Evolutionary conservation across 805 yeast genomes (phyloP).

Genomic region (Hanseniaspora valbyensis): DNA sequence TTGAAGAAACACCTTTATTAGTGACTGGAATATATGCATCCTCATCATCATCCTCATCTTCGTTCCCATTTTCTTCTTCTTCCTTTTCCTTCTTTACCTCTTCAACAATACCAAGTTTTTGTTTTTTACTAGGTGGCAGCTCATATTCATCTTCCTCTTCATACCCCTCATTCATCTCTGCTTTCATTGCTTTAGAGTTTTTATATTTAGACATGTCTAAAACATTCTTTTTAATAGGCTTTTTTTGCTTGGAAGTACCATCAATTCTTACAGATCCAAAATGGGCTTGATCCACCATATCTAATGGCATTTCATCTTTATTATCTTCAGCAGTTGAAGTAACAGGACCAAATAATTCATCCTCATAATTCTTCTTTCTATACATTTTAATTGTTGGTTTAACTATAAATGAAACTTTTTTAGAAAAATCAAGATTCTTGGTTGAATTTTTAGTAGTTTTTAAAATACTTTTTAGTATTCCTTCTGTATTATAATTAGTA

Average conservation of each 20-base stretch:
- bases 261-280: neutral
- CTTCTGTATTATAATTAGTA: too few species aligned
- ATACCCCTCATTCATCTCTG: neutral
- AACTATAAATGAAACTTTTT: constrained; percentile 7
- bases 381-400: neutral
- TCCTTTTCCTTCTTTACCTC: neutral
- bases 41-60: constrained; percentile 6
- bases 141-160: constrained; percentile 1
- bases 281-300: neutral
- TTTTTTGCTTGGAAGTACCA: neutral
- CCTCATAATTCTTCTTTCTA: constrained; percentile 5
- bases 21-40: constrained; percentile 7
- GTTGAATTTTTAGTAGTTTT: neutral
- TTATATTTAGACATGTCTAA: constrained; percentile 5
- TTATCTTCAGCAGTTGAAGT: neutral
- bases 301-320: neutral
- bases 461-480: constrained; percentile 1
- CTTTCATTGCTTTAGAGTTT: neutral
- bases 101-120: neutral
- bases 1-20: neutral
- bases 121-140: neutral
- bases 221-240: neutral
- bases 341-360: neutral
- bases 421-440: neutral
- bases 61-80: neutral